These are phyloP conservation scores for Tympanopsis confertula DNA, from an alignment of 2,329 filamentous ascomycete genomes.

Conservation along the genomic window DNA sequence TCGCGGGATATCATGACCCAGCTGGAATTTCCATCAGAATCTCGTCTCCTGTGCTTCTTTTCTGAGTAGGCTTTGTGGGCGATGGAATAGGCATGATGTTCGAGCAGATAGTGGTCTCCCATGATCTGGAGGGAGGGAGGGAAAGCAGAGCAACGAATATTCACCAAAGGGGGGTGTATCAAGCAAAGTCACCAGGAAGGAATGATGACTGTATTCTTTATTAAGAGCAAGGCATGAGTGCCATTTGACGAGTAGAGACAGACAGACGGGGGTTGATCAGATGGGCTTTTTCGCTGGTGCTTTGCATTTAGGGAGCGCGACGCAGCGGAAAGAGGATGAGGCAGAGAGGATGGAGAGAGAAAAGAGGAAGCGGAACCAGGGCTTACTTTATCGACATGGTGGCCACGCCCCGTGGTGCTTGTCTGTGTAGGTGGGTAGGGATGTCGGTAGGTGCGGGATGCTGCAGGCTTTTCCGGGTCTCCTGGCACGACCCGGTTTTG, in stretches of 20 bases:
- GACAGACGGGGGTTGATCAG: no score
- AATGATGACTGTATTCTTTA: no score
- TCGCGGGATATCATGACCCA: conserved; percentile 86
- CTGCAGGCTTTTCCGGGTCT: background rate
- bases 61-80: conserved; percentile 5
- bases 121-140: background rate
- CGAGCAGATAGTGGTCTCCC: background rate
- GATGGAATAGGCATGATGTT: conserved; percentile 1
- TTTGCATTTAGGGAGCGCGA: no score
- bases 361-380: conserved; percentile 1
- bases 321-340: conserved; percentile 1
- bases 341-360: background rate
- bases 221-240: no score
- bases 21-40: conserved; percentile 26
- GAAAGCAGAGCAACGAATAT: no score
- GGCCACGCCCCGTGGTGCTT: background rate
- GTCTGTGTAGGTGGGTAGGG: background rate
- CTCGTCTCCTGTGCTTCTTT: conserved; percentile 7
- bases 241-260: no score
- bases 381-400: conserved; percentile 4
- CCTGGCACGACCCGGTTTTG: no score
- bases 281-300: no score
- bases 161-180: no score
- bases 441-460: background rate
- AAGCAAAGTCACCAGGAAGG: no score